Conservation (phyloP, 148 eudicot genomes). For the Drosera capensis region DNA sequence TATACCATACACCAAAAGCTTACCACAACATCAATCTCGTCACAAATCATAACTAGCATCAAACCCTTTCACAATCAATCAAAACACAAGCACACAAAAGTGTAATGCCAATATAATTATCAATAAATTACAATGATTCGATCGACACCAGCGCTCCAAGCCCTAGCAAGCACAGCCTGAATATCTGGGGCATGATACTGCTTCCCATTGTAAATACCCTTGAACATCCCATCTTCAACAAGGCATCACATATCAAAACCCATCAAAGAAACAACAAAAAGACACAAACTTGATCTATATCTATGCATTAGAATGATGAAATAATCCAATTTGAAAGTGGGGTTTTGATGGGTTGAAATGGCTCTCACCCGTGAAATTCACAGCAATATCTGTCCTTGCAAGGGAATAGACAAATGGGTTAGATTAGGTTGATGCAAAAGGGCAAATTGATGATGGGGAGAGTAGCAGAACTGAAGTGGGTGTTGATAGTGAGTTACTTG, state of each 20-base stretch:
- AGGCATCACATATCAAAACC: background rate
- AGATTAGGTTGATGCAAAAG: background rate
- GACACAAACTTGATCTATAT: background rate
- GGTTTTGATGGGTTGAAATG: no score
- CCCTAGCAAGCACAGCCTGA: constrained; percentile 45
- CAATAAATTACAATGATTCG: constrained; percentile 88
- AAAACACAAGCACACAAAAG: constrained; percentile 4
- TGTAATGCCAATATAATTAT: background rate
- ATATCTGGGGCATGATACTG: constrained; percentile 36
- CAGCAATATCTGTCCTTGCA: constrained; percentile 81
- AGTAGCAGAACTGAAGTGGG: no score
- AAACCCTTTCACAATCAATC: no score
- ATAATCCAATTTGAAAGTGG: no score
- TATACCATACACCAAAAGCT: background rate
- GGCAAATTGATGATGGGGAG: constrained; percentile 5
- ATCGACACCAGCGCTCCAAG: constrained; percentile 89
- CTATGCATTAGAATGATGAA: no score
- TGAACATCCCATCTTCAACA: constrained; percentile 70
- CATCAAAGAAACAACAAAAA: background rate
- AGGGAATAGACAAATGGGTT: background rate
- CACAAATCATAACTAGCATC: background rate
- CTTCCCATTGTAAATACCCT: constrained; percentile 81
- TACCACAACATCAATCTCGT: constrained; percentile 1
- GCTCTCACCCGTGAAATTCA: constrained; percentile 85
- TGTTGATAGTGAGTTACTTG: constrained; percentile 14